These are phyloP conservation scores for Kernera saxatilis DNA, from an alignment of 345 rosid species.

Conservation along the genomic window DNA sequence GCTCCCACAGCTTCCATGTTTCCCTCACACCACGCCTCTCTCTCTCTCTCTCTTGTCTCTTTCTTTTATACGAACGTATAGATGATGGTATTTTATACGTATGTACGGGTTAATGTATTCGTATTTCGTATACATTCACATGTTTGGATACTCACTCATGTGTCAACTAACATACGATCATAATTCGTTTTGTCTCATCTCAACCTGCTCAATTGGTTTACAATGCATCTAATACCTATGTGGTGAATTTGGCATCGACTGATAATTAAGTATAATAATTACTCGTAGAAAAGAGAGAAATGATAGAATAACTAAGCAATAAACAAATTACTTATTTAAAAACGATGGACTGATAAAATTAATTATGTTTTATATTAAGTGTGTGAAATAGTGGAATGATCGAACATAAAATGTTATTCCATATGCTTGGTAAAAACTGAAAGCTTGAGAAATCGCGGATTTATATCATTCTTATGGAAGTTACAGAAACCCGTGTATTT, in stretches of 20 bases:
- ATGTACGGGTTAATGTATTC: neutral
- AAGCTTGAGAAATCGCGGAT: too few species aligned
- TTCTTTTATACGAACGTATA: neutral
- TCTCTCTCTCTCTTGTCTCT: constrained; percentile 15
- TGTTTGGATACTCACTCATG: neutral
- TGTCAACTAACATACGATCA: neutral
- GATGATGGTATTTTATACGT: neutral
- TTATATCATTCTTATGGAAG: too few species aligned
- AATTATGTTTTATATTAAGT: too few species aligned
- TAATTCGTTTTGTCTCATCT: neutral
- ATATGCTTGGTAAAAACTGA: too few species aligned
- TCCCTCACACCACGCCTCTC: constrained; percentile 48
- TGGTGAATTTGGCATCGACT: neutral
- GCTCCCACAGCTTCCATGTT: constrained; percentile 45
- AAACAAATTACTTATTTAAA: too few species aligned
- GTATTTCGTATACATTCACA: neutral
- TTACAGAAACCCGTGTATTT: too few species aligned
- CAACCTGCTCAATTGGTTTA: neutral
- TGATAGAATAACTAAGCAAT: neutral
- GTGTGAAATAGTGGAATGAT: too few species aligned
- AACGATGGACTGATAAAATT: too few species aligned
- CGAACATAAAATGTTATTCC: too few species aligned
- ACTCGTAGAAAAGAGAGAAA: neutral
- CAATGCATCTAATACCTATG: neutral
- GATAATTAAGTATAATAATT: too few species aligned